Evolutionary conservation across 805 yeast species (phyloP).

Genomic region (Candida ipomoeae): DNA sequence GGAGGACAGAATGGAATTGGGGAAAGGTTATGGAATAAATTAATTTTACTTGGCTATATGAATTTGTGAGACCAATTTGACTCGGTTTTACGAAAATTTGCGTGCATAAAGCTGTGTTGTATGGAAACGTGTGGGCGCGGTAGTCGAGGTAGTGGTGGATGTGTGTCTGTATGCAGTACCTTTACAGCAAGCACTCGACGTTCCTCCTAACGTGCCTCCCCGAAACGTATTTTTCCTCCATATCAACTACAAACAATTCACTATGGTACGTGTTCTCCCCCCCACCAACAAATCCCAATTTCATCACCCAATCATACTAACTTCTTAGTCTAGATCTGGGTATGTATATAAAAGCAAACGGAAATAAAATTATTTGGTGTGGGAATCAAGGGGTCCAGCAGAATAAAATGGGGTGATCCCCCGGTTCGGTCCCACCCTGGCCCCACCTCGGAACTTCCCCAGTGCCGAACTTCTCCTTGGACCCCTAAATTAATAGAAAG

Average conservation of each 20-base stretch:
- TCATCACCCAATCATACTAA: constrained; percentile 5
- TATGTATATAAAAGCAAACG: constrained; percentile 10
- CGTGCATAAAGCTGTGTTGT: no score
- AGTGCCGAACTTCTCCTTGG: no score
- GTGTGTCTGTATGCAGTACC: background rate
- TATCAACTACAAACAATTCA: constrained; percentile 3
- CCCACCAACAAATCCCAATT: background rate
- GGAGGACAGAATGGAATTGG: no score
- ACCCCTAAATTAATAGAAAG: no score
- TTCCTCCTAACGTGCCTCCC: background rate
- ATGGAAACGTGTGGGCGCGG: background rate
- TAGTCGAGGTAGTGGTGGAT: background rate
- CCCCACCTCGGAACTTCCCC: no score
- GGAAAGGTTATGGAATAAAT: no score
- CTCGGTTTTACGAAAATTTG: no score
- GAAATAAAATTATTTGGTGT: no score
- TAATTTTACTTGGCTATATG: no score
- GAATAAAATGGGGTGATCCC: background rate
- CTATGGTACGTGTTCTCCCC: constrained; percentile 12
- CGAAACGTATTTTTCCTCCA: constrained; percentile 4
- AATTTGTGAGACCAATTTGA: background rate
- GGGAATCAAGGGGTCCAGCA: background rate
- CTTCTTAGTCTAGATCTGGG: constrained; percentile 24
- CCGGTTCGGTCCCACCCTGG: background rate
- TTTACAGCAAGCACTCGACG: constrained; percentile 1